Conservation (phyloP, 2,329 filamentous ascomycete species). For the Sporothrix globosa region DNA sequence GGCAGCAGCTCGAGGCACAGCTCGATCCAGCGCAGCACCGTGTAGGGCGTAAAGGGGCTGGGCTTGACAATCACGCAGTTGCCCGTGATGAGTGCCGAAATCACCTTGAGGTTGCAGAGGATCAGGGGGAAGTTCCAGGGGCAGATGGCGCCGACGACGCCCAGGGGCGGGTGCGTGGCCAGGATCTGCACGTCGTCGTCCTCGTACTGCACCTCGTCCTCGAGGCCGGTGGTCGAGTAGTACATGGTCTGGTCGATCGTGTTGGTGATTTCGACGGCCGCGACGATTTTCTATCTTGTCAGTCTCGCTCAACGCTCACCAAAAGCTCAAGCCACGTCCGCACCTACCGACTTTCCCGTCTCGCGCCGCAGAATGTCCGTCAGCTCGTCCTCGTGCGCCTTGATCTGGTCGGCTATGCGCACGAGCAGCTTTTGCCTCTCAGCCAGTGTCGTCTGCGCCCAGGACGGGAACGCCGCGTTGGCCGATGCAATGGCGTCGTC, state of each 20-base stretch:
- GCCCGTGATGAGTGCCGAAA: conserved; percentile 55
- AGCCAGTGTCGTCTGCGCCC: conserved; percentile 50
- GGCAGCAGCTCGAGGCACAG: conserved; percentile 44
- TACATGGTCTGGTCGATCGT: conserved; percentile 46
- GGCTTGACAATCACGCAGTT: conserved; percentile 62
- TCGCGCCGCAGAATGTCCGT: conserved; percentile 52
- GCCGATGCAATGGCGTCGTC: conserved; percentile 53
- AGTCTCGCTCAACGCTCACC: not conserved
- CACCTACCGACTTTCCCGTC: conserved; percentile 53
- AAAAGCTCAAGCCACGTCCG: no score
- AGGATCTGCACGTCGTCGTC: conserved; percentile 49
- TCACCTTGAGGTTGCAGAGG: conserved; percentile 50
- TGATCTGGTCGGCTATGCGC: conserved; percentile 48
- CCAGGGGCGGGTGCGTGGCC: conserved; percentile 52
- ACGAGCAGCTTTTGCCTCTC: conserved; percentile 49
- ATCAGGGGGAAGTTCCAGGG: conserved; percentile 63
- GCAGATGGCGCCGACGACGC: conserved; percentile 58
- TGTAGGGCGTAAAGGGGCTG: conserved; percentile 60
- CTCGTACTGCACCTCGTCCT: conserved; percentile 54
- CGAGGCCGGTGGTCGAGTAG: conserved; percentile 47
- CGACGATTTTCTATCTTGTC: conserved; percentile 40
- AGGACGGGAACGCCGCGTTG: conserved; percentile 51
- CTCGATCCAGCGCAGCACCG: conserved; percentile 56
- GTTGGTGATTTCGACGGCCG: conserved; percentile 46
- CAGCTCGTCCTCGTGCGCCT: conserved; percentile 49